A percentile compares a stretch with the other conserved stretches of the same genome.
Evolutionary conservation across 148 eudicot genomes (phyloP).

Genomic region (Persicaria maculosa): DNA sequence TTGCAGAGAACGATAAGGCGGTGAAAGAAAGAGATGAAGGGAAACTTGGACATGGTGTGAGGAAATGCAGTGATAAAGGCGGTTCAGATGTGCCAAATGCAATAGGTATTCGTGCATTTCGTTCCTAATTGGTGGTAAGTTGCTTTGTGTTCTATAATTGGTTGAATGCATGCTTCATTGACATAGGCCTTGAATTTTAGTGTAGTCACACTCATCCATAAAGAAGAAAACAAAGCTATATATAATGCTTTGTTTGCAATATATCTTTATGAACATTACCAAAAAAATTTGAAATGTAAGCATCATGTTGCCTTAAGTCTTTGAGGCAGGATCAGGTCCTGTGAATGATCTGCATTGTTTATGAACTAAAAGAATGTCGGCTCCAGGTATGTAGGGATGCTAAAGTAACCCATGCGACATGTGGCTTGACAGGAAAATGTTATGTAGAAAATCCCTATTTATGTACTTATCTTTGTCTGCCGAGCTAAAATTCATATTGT

Average conservation of each 20-base stretch:
- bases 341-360: background rate
- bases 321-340: background rate
- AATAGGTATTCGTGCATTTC: slow-evolving; percentile 18
- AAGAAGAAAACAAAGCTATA: background rate
- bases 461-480: background rate
- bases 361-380: background rate
- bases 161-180: background rate
- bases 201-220: background rate
- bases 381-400: too few species aligned
- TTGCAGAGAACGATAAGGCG: background rate
- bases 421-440: background rate
- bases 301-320: background rate
- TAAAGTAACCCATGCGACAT: too few species aligned
- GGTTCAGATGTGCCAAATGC: slow-evolving; percentile 15
- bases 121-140: background rate
- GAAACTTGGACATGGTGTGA: slow-evolving; percentile 5
- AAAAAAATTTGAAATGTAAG: background rate
- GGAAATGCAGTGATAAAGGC: slow-evolving; percentile 13
- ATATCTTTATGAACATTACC: background rate
- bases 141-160: background rate
- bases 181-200: background rate
- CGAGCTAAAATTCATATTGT: background rate
- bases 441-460: background rate
- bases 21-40: slow-evolving; percentile 16
- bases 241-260: background rate